Percentiles rank a stretch among this genome's conserved stretches.
Evolutionary conservation across 495 filamentous ascomycete genomes (phyloP).

Genomic region (Daldinia loculata): DNA sequence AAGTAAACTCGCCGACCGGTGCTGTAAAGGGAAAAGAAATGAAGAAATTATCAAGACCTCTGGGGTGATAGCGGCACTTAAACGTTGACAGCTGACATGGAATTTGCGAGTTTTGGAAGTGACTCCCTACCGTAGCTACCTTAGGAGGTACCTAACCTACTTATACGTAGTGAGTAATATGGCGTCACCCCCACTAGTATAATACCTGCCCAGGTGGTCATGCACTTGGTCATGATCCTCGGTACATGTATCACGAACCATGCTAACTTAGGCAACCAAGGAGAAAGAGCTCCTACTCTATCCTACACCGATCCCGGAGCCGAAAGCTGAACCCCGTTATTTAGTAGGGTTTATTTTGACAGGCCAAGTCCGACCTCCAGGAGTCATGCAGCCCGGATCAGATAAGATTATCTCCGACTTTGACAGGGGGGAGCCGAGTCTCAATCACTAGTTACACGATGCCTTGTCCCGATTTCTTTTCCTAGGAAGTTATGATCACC

Average conservation of each 20-base stretch:
- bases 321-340: neutral
- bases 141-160: too few species aligned
- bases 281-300: neutral
- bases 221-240: neutral
- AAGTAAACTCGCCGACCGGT: neutral
- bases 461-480: neutral
- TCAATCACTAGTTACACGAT: neutral
- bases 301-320: neutral
- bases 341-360: neutral
- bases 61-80: neutral
- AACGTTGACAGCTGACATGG: neutral
- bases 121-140: neutral
- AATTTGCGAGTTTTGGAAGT: neutral
- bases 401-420: constrained; percentile 8
- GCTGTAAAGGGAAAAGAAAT: neutral
- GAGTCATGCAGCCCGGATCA: neutral
- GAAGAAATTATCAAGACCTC: neutral
- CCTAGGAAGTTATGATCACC: neutral
- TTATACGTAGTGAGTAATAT: neutral
- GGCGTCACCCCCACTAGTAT: constrained; percentile 13
- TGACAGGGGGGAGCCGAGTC: neutral
- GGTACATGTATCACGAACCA: neutral
- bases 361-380: neutral
- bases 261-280: neutral
- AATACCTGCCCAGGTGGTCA: neutral